Evolutionary conservation across 768 basidiomycete species (phyloP).

Genomic region (Gelatoporia subvermispora): DNA sequence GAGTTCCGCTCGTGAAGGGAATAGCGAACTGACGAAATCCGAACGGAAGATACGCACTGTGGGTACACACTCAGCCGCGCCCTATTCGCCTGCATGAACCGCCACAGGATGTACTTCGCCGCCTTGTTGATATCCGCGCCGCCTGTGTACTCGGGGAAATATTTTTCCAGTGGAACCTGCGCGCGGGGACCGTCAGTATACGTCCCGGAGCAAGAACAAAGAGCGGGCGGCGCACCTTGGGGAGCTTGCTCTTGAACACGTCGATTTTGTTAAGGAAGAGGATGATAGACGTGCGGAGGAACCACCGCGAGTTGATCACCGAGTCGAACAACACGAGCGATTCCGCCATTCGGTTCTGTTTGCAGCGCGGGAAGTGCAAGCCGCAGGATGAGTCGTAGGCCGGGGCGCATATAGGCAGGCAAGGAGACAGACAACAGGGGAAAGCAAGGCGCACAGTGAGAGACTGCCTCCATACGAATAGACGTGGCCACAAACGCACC

Average conservation of each 20-base stretch:
- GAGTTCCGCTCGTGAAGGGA: too few species aligned
- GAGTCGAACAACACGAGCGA: conserved; percentile 71
- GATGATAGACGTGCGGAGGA: conserved; percentile 61
- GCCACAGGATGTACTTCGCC: conserved; percentile 91
- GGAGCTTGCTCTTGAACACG: conserved; percentile 70
- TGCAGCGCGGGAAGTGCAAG: neutral
- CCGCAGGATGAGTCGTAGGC: neutral
- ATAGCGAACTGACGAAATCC: too few species aligned
- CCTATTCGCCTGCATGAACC: conserved; percentile 89
- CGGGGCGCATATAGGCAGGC: neutral
- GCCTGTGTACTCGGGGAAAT: conserved; percentile 87
- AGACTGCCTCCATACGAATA: neutral
- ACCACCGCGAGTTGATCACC: conserved; percentile 80
- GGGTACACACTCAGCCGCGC: conserved; percentile 86
- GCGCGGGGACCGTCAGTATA: neutral
- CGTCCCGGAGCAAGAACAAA: neutral
- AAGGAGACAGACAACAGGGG: neutral
- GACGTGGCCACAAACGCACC: conserved; percentile 29
- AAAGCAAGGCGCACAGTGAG: neutral
- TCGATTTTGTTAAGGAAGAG: conserved; percentile 71
- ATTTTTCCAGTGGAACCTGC: conserved; percentile 68
- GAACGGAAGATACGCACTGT: conserved; percentile 68
- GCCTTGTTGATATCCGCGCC: conserved; percentile 91
- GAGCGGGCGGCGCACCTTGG: conserved; percentile 34
- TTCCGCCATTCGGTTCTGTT: conserved; percentile 72